phyloP scores from a whole-genome alignment of 1,284 basidiomycete genomes.

The Apiotrichum gamsii region DNA sequence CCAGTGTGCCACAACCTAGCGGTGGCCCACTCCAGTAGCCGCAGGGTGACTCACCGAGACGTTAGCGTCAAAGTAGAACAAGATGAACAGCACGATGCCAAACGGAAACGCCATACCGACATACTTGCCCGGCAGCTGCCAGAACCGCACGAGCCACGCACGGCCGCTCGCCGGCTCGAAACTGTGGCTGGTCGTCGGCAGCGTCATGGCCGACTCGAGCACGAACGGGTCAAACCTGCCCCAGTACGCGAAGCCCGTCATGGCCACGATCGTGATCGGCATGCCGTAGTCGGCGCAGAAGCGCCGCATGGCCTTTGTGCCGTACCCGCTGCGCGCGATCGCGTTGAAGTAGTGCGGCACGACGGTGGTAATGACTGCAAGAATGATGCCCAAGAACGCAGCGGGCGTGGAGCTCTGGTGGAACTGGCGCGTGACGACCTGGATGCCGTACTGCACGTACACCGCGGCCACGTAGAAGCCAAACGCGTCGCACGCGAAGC shows the following conservation, averaged over 20 bases:
- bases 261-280: conserved; percentile 71
- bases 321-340: conserved; percentile 58
- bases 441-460: conserved; percentile 77
- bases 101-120: conserved; percentile 63
- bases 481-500: conserved; percentile 88
- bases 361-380: conserved; percentile 69
- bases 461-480: conserved; percentile 65
- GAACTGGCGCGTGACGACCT: conserved; percentile 72
- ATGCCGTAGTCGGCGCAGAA: conserved; percentile 83
- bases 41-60: conserved; percentile 36
- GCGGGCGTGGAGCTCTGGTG: conserved; percentile 51
- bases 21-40: too few relatives aligned
- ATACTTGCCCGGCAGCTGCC: conserved; percentile 84
- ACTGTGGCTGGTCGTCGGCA: conserved; percentile 59
- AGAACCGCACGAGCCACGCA: conserved; percentile 82
- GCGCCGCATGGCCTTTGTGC: conserved; percentile 64
- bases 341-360: conserved; percentile 66
- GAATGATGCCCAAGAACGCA: conserved; percentile 60
- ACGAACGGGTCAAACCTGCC: conserved; percentile 58
- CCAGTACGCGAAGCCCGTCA: conserved; percentile 76
- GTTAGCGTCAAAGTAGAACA: conserved; percentile 51
- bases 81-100: conserved; percentile 50
- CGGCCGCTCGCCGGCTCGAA: conserved; percentile 69
- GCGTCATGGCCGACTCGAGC: conserved; percentile 56
- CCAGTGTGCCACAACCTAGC: too few relatives aligned